Evolutionary conservation across 2,329 filamentous ascomycete species (phyloP).

Genomic region (Aureobasidium vineae): DNA sequence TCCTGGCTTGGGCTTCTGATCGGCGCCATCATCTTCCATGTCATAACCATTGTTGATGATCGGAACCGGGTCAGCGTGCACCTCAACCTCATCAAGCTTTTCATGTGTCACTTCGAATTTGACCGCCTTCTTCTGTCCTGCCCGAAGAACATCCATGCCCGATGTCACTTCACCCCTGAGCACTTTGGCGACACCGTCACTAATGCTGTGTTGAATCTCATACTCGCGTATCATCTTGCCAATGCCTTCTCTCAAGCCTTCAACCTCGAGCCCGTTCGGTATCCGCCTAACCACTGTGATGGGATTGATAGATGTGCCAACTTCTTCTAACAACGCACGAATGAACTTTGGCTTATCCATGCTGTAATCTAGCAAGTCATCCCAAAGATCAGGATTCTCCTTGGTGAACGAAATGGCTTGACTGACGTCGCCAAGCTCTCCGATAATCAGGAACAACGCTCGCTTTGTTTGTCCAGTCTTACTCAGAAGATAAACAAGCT

Average conservation of each 20-base stretch:
- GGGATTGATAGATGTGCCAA: conserved; percentile 89
- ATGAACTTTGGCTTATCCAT: conserved; percentile 99
- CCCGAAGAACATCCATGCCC: conserved; percentile 76
- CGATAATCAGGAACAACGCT: conserved; percentile 88
- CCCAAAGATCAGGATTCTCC: conserved; percentile 89
- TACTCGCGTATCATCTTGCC: conserved; percentile 92
- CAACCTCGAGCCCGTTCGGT: conserved; percentile 87
- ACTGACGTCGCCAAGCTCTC: conserved; percentile 84
- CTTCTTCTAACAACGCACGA: conserved; percentile 84
- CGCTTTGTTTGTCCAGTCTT: conserved; percentile 94
- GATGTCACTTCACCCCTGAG: conserved; percentile 81
- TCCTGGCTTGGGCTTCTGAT: conserved; percentile 35
- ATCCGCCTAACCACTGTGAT: conserved; percentile 88
- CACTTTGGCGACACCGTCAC: conserved; percentile 81
- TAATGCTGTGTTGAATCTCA: conserved; percentile 92
- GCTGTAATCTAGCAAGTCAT: conserved; percentile 88
- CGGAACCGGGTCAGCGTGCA: conserved; percentile 35
- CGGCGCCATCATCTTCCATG: conserved; percentile 31
- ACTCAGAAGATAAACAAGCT: conserved; percentile 92
- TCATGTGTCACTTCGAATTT: conserved; percentile 74
- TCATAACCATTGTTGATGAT: conserved; percentile 28
- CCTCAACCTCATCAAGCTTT: conserved; percentile 37
- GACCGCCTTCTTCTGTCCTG: conserved; percentile 78
- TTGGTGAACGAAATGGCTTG: conserved; percentile 95
- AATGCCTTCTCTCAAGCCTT: conserved; percentile 83